Conservation (phyloP, 371 early-diverging fungal species). For the Mortierella sp. region DNA sequence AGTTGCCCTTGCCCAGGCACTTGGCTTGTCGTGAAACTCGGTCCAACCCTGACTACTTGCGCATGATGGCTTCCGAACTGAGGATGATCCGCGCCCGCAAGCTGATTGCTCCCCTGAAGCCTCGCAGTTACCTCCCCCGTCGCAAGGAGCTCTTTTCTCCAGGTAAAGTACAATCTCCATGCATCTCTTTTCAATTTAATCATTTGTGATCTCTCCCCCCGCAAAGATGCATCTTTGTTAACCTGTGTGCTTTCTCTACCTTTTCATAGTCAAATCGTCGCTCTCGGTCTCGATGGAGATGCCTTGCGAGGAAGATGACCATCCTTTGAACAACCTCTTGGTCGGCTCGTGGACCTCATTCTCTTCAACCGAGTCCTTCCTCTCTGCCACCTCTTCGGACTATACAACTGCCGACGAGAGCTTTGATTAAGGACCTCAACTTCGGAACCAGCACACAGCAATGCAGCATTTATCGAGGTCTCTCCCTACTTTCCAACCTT, state of each 20-base stretch:
- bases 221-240: background rate
- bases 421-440: conserved; percentile 19
- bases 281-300: conserved; percentile 26
- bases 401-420: conserved; percentile 44
- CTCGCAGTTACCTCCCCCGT: conserved; percentile 65
- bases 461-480: background rate
- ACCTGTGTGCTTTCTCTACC: background rate
- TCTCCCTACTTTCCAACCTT: background rate
- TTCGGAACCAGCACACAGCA: no score
- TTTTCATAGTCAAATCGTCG: conserved; percentile 39
- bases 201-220: background rate
- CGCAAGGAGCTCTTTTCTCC: conserved; percentile 57
- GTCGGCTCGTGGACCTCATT: conserved; percentile 48
- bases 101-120: conserved; percentile 69
- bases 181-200: background rate
- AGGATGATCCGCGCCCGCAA: conserved; percentile 74
- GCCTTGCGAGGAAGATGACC: conserved; percentile 31
- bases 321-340: conserved; percentile 28
- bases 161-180: conserved; percentile 41
- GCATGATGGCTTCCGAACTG: conserved; percentile 72
- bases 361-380: conserved; percentile 38
- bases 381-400: conserved; percentile 37
- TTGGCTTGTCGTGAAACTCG: conserved; percentile 64
- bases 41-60: conserved; percentile 66
- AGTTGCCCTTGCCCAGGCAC: conserved; percentile 44